These are phyloP conservation scores for Eutrema yunnanense DNA, from an alignment of 345 rosid genomes.

Conservation along the genomic window DNA sequence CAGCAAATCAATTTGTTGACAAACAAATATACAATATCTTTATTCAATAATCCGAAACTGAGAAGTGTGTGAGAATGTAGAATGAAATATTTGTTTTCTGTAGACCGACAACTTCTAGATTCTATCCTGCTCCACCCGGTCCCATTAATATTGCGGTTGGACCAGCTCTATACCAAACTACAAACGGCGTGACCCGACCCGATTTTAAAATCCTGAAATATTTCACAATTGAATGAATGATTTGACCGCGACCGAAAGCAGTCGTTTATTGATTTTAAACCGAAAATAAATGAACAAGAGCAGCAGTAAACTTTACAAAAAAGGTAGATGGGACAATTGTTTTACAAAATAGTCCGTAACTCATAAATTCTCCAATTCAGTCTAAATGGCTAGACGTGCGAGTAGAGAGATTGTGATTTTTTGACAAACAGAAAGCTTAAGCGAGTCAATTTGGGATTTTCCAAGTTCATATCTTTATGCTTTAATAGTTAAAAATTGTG, in stretches of 20 bases:
- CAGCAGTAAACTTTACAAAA: background rate
- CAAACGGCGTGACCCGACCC: background rate
- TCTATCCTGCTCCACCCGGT: background rate
- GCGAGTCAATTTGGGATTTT: background rate
- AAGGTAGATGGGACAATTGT: background rate
- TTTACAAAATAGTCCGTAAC: background rate
- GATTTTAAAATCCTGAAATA: too few species aligned
- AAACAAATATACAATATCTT: too few species aligned
- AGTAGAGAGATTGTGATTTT: too few species aligned
- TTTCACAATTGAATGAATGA: background rate
- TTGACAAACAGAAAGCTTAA: too few species aligned
- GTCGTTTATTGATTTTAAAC: background rate
- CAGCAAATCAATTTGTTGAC: background rate
- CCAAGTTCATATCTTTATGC: background rate
- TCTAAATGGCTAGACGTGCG: background rate
- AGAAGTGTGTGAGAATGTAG: background rate
- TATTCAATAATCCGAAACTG: background rate
- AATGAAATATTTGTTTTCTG: background rate
- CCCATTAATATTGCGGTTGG: background rate
- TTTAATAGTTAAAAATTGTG: too few species aligned
- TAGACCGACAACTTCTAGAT: background rate
- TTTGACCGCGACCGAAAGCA: background rate
- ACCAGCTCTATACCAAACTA: constrained; percentile 3
- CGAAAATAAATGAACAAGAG: background rate
- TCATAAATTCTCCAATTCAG: background rate